Percentiles rank a stretch among this genome's conserved stretches.
Conservation (phyloP, 148 eudicot species). For the Nyssa sinensis region DNA sequence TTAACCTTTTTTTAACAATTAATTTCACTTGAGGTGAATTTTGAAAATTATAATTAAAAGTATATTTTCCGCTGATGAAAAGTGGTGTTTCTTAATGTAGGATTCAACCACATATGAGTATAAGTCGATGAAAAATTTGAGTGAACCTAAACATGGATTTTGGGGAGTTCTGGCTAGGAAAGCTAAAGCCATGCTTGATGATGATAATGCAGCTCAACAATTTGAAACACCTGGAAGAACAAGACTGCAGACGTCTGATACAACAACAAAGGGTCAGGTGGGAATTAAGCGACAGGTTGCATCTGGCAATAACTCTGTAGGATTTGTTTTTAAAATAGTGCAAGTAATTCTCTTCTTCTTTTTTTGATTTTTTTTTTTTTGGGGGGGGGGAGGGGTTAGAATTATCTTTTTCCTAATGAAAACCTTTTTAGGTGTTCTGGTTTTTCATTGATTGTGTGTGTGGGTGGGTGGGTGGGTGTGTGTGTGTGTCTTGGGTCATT, state of each 20-base stretch:
- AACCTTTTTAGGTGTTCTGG: not conserved
- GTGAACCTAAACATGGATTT: constrained; percentile 54
- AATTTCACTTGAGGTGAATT: not conserved
- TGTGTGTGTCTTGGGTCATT: too few relatives aligned
- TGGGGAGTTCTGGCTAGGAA: constrained; percentile 70
- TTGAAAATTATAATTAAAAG: not conserved
- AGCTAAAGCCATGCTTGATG: constrained; percentile 67
- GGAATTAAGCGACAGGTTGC: constrained; percentile 3
- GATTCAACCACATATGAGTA: constrained; percentile 31
- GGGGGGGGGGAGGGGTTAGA: too few relatives aligned
- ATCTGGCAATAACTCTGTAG: not conserved
- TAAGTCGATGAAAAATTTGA: constrained; percentile 38
- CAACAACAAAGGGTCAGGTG: constrained; percentile 45
- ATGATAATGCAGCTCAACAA: constrained; percentile 37
- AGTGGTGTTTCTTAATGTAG: constrained; percentile 19
- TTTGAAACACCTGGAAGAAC: constrained; percentile 27
- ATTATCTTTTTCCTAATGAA: not conserved
- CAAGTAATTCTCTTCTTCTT: not conserved
- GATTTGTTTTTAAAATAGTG: not conserved
- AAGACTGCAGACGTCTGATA: constrained; percentile 22
- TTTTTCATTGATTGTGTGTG: not conserved
- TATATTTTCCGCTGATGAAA: constrained; percentile 3
- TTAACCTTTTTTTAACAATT: not conserved
- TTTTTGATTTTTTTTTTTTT: too few relatives aligned
- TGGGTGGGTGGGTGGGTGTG: too few relatives aligned